Percentiles rank a stretch among this genome's conserved stretches.
These are phyloP conservation scores for Pichia pseudocactophila DNA, from an alignment of 805 yeast species.

Conservation along the genomic window DNA sequence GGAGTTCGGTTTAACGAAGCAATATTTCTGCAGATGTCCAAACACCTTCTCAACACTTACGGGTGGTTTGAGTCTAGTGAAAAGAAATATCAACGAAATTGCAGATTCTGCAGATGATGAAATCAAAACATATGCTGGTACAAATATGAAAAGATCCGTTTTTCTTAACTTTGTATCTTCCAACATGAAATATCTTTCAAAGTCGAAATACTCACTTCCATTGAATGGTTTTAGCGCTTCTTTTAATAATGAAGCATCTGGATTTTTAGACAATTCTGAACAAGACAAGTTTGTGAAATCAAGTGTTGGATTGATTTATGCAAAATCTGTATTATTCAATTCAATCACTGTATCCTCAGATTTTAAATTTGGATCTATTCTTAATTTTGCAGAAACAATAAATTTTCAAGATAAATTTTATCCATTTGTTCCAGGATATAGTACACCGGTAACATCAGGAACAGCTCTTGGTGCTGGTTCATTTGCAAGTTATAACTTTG, in stretches of 20 bases:
- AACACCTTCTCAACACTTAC: constrained; percentile 18
- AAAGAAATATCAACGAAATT: constrained; percentile 46
- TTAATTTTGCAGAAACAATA: constrained; percentile 32
- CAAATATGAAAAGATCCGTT: constrained; percentile 49
- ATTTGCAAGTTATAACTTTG: constrained; percentile 9
- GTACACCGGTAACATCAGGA: constrained; percentile 14
- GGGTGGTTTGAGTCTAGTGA: constrained; percentile 50
- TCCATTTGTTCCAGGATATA: constrained; percentile 33
- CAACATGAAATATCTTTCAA: constrained; percentile 31
- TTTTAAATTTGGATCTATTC: constrained; percentile 47
- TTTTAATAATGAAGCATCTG: constrained; percentile 33
- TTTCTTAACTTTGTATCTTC: constrained; percentile 36
- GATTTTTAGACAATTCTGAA: constrained; percentile 3
- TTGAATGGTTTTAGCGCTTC: constrained; percentile 35
- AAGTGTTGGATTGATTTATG: constrained; percentile 23
- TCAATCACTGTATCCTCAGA: constrained; percentile 42
- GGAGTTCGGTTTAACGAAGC: constrained; percentile 38
- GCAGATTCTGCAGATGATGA: constrained; percentile 46
- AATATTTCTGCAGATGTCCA: constrained; percentile 10
- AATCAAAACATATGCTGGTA: constrained; percentile 51
- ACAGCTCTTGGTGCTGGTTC: constrained; percentile 11
- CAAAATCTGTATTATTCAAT: constrained; percentile 35
- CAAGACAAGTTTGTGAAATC: constrained; percentile 31
- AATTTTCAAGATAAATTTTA: constrained; percentile 76
- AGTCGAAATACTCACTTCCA: constrained; percentile 33